A percentile compares a stretch with the other conserved stretches of the same genome.
These are phyloP conservation scores for Amesomyces nigricolor DNA, from an alignment of 2,329 filamentous ascomycete species.

Conservation along the genomic window DNA sequence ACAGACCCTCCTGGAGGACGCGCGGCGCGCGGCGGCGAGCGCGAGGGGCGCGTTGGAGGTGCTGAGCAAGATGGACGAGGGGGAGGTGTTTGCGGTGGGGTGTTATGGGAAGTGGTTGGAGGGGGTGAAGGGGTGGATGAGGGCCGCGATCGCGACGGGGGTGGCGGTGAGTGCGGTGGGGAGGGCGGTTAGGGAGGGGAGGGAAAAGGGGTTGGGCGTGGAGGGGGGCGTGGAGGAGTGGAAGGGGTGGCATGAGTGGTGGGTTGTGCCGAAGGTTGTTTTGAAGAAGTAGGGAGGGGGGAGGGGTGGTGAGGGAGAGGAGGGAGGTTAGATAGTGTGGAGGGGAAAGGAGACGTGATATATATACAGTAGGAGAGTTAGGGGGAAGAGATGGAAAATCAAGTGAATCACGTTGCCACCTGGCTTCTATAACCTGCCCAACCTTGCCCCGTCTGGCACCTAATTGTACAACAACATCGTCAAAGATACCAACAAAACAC, in stretches of 20 bases:
- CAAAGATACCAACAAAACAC: not conserved
- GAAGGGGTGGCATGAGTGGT: conserved; percentile 58
- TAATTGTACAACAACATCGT: not conserved
- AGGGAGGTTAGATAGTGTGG: not conserved
- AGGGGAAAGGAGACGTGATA: too few species aligned
- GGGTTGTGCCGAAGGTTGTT: conserved; percentile 52
- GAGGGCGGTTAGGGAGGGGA: conserved; percentile 41
- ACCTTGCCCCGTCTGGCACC: not conserved
- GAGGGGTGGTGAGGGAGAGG: not conserved
- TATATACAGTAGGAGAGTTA: too few species aligned
- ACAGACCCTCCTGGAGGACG: conserved; percentile 39
- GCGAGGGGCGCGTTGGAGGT: conserved; percentile 53
- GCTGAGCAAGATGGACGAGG: conserved; percentile 45
- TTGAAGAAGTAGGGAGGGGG: conserved; percentile 4
- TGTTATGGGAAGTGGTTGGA: conserved; percentile 58
- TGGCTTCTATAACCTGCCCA: not conserved
- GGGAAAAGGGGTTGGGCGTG: conserved; percentile 33
- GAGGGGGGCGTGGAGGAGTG: conserved; percentile 50
- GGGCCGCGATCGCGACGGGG: conserved; percentile 64
- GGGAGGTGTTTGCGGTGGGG: conserved; percentile 50
- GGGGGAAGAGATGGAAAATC: too few species aligned
- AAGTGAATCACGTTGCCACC: too few species aligned
- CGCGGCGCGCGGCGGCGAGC: conserved; percentile 41
- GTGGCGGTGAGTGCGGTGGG: conserved; percentile 57
- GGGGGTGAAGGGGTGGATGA: conserved; percentile 55